Percentiles rank a stretch among this genome's conserved stretches.
Conservation (phyloP, 768 basidiomycete species). For the Cyathus striatus region DNA sequence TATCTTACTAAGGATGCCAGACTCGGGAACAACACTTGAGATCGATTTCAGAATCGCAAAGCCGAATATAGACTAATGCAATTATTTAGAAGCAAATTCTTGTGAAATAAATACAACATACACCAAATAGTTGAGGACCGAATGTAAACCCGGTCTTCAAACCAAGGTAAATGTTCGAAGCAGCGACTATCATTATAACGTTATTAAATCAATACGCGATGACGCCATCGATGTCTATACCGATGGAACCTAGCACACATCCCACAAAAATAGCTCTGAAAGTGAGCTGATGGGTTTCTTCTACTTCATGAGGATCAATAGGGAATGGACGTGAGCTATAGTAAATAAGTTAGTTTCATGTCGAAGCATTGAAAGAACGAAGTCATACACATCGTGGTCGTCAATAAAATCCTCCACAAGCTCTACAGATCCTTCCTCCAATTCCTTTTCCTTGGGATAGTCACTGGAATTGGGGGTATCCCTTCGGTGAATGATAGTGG, state of each 20-base stretch:
- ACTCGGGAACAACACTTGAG: conserved; percentile 41
- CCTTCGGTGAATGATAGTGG: conserved; percentile 1
- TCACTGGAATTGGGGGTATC: conserved; percentile 1
- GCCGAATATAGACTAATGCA: conserved; percentile 44
- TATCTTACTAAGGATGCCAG: conserved; percentile 34
- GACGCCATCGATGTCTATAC: too few relatives aligned
- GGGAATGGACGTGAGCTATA: conserved; percentile 46
- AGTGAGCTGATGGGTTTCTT: conserved; percentile 49
- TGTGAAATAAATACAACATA: conserved; percentile 17
- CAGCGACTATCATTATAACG: too few relatives aligned
- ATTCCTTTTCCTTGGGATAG: conserved; percentile 20
- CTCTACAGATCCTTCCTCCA: conserved; percentile 19
- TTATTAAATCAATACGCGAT: too few relatives aligned
- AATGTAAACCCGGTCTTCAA: conserved; percentile 67
- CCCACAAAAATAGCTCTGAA: conserved; percentile 48
- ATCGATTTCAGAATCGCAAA: conserved; percentile 57
- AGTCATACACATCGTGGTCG: conserved; percentile 34
- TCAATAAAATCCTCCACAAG: too few relatives aligned
- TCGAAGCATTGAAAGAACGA: background rate
- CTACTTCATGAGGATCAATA: conserved; percentile 39
- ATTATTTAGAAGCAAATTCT: background rate
- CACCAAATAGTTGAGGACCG: conserved; percentile 58
- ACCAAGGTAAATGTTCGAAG: conserved; percentile 64
- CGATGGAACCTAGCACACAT: conserved; percentile 43
- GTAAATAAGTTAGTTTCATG: background rate